Conservation (phyloP, 1,284 basidiomycete genomes). For the Naganishia sp. region DNA sequence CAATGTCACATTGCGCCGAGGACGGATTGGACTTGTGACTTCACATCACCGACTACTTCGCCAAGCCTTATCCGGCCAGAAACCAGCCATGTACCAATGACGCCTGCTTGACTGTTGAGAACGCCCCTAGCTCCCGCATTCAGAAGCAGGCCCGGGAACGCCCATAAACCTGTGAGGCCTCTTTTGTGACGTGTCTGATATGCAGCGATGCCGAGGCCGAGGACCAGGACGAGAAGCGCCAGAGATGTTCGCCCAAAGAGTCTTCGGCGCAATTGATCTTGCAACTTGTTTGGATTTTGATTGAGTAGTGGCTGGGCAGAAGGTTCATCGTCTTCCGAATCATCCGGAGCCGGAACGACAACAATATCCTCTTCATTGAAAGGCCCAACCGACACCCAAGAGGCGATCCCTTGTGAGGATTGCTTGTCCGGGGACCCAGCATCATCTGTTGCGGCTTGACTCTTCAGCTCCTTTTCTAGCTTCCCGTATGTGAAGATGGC, state of each 20-base stretch:
- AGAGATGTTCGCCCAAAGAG: constrained; percentile 40
- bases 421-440: too few species aligned
- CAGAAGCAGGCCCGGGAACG: constrained; percentile 16
- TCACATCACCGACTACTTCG: constrained; percentile 2
- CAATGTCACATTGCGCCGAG: background rate
- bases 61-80: background rate
- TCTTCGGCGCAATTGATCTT: constrained; percentile 29
- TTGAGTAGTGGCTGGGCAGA: constrained; percentile 33
- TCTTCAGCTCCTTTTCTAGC: constrained; percentile 1
- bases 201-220: constrained; percentile 46
- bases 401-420: background rate
- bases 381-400: constrained; percentile 29
- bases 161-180: constrained; percentile 15
- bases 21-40: constrained; percentile 5
- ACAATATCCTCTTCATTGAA: constrained; percentile 32
- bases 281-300: constrained; percentile 7
- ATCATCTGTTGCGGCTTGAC: background rate
- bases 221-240: constrained; percentile 41
- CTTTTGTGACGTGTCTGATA: constrained; percentile 33
- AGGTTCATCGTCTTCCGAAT: constrained; percentile 34
- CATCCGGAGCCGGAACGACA: constrained; percentile 26
- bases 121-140: background rate
- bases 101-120: background rate
- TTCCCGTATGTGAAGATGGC: constrained; percentile 47
- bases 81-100: constrained; percentile 7